Percentiles rank a stretch among this genome's conserved stretches.
Conservation (phyloP, 805 yeast genomes). For the Lipomyces sp. region DNA sequence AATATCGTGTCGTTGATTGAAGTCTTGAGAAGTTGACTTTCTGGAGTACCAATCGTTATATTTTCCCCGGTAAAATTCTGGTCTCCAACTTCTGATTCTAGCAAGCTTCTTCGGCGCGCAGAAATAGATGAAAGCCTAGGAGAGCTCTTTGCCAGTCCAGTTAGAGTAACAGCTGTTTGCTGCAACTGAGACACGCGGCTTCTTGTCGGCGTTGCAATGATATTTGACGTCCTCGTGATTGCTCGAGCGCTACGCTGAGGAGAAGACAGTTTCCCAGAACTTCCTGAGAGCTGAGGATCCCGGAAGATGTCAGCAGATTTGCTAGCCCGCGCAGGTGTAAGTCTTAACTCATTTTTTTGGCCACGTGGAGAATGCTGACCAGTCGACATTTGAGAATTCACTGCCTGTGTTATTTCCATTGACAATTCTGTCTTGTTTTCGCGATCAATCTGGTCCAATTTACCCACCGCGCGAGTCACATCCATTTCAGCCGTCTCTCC, state of each 20-base stretch:
- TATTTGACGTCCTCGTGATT: not conserved
- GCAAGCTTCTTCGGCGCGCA: slow-evolving; percentile 14
- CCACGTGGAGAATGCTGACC: no score
- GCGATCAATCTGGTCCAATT: not conserved
- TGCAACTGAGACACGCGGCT: no score
- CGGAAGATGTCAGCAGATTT: no score
- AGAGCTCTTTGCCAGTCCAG: not conserved
- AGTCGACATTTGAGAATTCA: no score
- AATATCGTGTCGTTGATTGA: slow-evolving; percentile 22
- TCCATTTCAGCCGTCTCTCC: slow-evolving; percentile 18
- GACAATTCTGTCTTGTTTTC: not conserved
- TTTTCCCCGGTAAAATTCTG: slow-evolving; percentile 16
- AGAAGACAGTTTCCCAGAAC: no score
- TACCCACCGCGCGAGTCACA: slow-evolving; percentile 18
- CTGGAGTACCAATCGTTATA: slow-evolving; percentile 24
- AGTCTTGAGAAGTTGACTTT: slow-evolving; percentile 18
- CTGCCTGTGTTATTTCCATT: slow-evolving; percentile 8
- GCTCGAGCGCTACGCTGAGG: not conserved
- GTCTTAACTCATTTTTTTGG: no score
- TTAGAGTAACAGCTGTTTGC: not conserved
- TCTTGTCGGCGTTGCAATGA: not conserved
- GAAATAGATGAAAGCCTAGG: slow-evolving; percentile 9
- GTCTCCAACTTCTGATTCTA: slow-evolving; percentile 3
- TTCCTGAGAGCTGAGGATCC: no score
- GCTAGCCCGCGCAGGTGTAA: no score